phyloP scores from a whole-genome alignment of 805 yeast species.

The Ogataea siamensis region DNA sequence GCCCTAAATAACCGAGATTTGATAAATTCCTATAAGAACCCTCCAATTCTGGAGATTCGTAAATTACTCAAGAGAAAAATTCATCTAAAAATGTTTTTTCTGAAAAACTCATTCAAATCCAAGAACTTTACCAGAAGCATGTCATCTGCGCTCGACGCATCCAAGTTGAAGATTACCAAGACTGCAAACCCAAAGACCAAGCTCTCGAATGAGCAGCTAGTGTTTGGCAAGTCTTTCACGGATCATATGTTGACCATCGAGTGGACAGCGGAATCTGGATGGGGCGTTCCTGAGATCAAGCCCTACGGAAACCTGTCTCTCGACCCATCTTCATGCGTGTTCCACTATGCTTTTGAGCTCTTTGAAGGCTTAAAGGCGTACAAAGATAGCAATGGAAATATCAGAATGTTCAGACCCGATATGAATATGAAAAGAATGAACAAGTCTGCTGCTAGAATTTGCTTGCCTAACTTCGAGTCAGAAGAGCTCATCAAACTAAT shows the following conservation, averaged over 20 bases:
- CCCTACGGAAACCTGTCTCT: constrained; percentile 76
- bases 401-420: constrained; percentile 87
- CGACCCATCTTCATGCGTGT: constrained; percentile 87
- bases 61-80: neutral
- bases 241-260: constrained; percentile 86
- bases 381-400: constrained; percentile 55
- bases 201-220: constrained; percentile 59
- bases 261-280: constrained; percentile 76
- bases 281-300: constrained; percentile 85
- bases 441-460: constrained; percentile 82
- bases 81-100: constrained; percentile 4
- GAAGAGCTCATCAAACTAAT: constrained; percentile 75
- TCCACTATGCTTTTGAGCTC: constrained; percentile 92
- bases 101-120: constrained; percentile 3
- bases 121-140: constrained; percentile 4
- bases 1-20: constrained; percentile 4
- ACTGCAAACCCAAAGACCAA: constrained; percentile 50
- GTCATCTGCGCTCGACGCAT: constrained; percentile 48
- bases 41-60: constrained; percentile 2
- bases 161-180: constrained; percentile 49
- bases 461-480: constrained; percentile 81
- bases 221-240: constrained; percentile 76
- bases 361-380: constrained; percentile 97
- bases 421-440: constrained; percentile 92
- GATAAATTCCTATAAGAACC: neutral